A percentile compares a stretch with the other conserved stretches of the same genome.
Conservation (phyloP, 768 basidiomycete genomes). For the Rhodosporidiobolus sp. region DNA sequence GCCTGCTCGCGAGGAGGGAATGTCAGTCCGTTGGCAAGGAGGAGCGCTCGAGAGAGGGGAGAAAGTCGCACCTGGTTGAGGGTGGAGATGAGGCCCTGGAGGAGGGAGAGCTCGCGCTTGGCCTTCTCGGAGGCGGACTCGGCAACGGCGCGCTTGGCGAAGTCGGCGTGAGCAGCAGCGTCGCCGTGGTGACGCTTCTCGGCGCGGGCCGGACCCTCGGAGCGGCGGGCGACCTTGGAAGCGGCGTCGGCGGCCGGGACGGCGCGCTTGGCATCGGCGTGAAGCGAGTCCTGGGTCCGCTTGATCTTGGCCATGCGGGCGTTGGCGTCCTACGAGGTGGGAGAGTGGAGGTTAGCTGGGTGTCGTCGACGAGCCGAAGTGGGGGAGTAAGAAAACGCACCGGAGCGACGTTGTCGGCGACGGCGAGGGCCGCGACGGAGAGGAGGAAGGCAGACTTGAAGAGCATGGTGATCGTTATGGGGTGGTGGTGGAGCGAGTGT, state of each 20-base stretch:
- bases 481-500: neutral
- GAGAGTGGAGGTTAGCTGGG: neutral
- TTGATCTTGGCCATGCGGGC: conserved; percentile 14
- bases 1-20: neutral
- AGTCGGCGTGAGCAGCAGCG: neutral
- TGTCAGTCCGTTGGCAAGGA: neutral
- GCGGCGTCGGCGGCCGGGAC: neutral
- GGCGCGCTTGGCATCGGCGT: conserved; percentile 7
- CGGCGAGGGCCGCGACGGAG: conserved; percentile 9
- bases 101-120: neutral
- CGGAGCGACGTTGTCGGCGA: conserved; percentile 5
- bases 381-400: neutral
- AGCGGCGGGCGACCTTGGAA: neutral
- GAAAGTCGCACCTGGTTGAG: neutral
- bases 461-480: conserved; percentile 11
- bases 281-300: conserved; percentile 2
- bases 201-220: neutral
- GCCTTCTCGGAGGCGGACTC: neutral
- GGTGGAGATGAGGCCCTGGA: neutral
- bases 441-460: conserved; percentile 14
- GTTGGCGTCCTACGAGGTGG: neutral
- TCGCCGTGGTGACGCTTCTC: conserved; percentile 16
- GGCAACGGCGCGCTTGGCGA: conserved; percentile 2
- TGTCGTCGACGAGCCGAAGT: too few species aligned
- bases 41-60: too few species aligned